Conservation (phyloP, 1,139 yeast species). For the Yamadazyma siamensis region DNA sequence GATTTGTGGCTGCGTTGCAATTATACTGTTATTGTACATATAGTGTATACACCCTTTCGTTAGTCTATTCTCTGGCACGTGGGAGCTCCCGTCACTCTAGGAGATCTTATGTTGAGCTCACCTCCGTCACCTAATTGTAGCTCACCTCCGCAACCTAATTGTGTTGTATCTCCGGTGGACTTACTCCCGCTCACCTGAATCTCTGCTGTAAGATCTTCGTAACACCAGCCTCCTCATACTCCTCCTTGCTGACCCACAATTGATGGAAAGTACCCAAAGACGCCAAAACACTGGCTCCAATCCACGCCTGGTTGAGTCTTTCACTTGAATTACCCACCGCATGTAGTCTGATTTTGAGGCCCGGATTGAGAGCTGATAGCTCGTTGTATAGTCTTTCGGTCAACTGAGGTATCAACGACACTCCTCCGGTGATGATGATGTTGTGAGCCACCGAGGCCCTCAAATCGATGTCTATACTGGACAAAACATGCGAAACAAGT, state of each 20-base stretch:
- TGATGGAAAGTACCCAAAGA: conserved; percentile 96
- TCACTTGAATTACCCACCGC: conserved; percentile 85
- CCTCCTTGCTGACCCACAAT: conserved; percentile 90
- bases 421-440: conserved; percentile 87
- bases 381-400: conserved; percentile 80
- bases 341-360: conserved; percentile 85
- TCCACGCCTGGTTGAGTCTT: conserved; percentile 86
- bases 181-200: conserved; percentile 64
- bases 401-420: conserved; percentile 82
- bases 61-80: no score
- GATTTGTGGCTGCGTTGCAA: no score
- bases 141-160: no score
- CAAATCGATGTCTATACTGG: conserved; percentile 78
- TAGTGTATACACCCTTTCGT: no score
- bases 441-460: conserved; percentile 90
- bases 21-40: no score
- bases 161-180: no score
- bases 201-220: conserved; percentile 73
- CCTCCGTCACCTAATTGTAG: no score
- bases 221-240: conserved; percentile 88
- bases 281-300: conserved; percentile 91
- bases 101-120: no score
- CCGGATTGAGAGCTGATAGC: conserved; percentile 72
- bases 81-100: no score
- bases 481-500: conserved; percentile 67